These are phyloP conservation scores for Fusarium dlaminii DNA, from an alignment of 2,329 filamentous ascomycete genomes.

Conservation along the genomic window DNA sequence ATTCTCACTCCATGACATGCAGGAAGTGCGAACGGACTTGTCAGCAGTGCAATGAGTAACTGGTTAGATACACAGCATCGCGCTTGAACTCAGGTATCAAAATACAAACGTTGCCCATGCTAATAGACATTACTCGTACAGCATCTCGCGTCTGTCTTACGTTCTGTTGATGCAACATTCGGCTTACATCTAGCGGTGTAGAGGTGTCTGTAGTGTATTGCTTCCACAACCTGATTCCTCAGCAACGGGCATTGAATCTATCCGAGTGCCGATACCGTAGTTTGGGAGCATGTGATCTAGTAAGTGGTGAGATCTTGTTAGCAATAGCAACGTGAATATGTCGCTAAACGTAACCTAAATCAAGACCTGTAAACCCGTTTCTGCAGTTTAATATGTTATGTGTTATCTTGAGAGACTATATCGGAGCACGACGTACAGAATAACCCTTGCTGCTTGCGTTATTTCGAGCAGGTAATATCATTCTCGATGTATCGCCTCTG, in stretches of 20 bases:
- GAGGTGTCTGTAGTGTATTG: too few relatives aligned
- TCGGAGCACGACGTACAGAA: too few relatives aligned
- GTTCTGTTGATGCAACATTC: too few relatives aligned
- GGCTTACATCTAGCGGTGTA: background rate
- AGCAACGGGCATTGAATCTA: background rate
- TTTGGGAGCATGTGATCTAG: fast-evolving
- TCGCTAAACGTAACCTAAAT: background rate
- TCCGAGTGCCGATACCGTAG: background rate
- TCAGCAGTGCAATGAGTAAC: background rate
- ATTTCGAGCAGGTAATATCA: too few relatives aligned
- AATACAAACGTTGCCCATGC: too few relatives aligned
- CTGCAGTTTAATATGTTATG: too few relatives aligned
- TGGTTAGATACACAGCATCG: background rate
- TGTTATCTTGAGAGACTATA: too few relatives aligned
- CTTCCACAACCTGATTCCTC: background rate
- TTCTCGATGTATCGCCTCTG: too few relatives aligned
- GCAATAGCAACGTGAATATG: background rate
- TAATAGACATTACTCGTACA: too few relatives aligned
- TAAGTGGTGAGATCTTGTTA: background rate
- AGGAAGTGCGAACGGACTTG: background rate
- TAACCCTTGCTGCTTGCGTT: too few relatives aligned
- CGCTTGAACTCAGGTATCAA: too few relatives aligned
- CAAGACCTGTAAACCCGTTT: too few relatives aligned
- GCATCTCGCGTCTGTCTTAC: background rate
- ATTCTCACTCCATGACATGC: background rate